Evolutionary conservation across 108 stramenopile species (phyloP), one percentile per base, ranked within the genome.

Genomic region (Cylindrotheca closterium): DNA sequence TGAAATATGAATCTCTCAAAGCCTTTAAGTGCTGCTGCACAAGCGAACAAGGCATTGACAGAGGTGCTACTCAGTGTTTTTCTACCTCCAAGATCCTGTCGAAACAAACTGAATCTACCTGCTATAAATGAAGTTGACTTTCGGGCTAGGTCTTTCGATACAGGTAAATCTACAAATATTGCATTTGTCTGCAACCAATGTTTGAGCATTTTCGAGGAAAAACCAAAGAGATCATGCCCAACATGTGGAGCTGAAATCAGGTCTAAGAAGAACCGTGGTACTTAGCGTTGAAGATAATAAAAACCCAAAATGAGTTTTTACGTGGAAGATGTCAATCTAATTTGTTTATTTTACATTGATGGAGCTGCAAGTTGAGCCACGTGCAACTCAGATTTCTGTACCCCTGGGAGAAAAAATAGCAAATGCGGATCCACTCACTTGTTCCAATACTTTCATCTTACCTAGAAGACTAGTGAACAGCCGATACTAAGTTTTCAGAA

Each of bases 161-260:
- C 87, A 3, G 87, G 86, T 2, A 81, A 84, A 49, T 72, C 71
- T 48, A 70, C 90, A 22, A 83, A 90, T 53, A 81, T 87, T 75
- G 92, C 86, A 4, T 71, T 73, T 62, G 84, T 93, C 37, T 93
- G 92, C 69, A 89, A 90, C 61, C 83, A 84, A 55, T 93, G 92
- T 63, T 75, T 93, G 68, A 86, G 85, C 62, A 87, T 93, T 23
- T 93, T 93, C 52, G 69, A 84, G 60, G 57, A 72, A 8, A 58
- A 70, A 33, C 91, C 91, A 18, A 53, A 60, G 51, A 85, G 71
- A 34, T 45, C 19, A 0, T 93, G 92, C 70, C 77, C 77, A 21
- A 93, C 92, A n/a, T 93, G 92, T 58, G 83, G 82, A 15, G 87
- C 92, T 10, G 73, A 76, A 47, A 88, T 86, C 23, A 51, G 62